Percentiles rank a stretch among this genome's conserved stretches.
Evolutionary conservation across 176 grass and related monocot species (phyloP).

Genomic region (Coix lacrymajobi): DNA sequence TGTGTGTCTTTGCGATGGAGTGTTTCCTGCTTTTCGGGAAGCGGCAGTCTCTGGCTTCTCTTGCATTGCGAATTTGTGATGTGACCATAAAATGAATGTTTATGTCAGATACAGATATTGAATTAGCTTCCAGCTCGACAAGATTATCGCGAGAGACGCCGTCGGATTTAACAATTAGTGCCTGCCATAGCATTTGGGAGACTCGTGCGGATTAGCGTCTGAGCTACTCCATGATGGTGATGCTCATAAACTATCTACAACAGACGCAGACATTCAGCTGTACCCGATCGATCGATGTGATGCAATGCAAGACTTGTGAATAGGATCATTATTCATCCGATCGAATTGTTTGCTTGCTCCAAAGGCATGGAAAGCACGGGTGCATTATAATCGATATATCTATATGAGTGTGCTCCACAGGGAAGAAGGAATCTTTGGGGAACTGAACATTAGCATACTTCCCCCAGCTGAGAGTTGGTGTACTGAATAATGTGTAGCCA

Average conservation of each 20-base stretch:
- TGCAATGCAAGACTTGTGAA: not conserved
- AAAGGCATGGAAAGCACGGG: not conserved
- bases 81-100: not conserved
- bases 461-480: not conserved
- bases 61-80: not conserved
- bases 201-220: constrained; percentile 12
- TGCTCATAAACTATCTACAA: constrained; percentile 7
- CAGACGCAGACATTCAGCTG: constrained; percentile 1
- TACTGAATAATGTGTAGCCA: not conserved
- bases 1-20: not conserved
- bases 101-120: not conserved
- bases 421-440: constrained; percentile 3
- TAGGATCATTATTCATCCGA: not conserved
- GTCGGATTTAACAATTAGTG: constrained; percentile 2
- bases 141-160: not conserved
- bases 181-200: not conserved
- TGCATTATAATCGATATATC: not conserved
- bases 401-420: not conserved
- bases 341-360: not conserved
- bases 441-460: not conserved
- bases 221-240: not conserved
- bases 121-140: not conserved
- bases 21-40: not conserved
- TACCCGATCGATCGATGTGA: not conserved
- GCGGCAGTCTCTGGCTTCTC: not conserved